These are phyloP conservation scores for Epichloe hybrida DNA, from an alignment of 2,329 filamentous ascomycete genomes.

Conservation along the genomic window DNA sequence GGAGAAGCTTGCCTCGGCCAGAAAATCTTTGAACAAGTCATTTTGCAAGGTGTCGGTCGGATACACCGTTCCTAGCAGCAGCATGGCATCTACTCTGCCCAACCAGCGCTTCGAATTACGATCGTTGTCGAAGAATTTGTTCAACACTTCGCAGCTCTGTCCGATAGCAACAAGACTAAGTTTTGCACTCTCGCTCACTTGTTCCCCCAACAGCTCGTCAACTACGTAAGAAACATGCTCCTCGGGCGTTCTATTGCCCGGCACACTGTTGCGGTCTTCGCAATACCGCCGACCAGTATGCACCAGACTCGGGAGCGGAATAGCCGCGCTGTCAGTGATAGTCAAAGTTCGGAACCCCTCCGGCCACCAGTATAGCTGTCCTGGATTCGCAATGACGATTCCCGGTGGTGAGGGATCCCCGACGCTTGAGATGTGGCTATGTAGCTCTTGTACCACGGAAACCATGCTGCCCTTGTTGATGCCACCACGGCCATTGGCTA, in stretches of 20 bases:
- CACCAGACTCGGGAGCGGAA: conserved; percentile 50
- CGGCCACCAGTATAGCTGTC: conserved; percentile 66
- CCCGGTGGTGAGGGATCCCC: conserved; percentile 31
- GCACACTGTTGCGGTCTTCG: conserved; percentile 44
- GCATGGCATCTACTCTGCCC: conserved; percentile 31
- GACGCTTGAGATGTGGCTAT: conserved; percentile 20
- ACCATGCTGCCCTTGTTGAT: conserved; percentile 59
- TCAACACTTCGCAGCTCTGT: conserved; percentile 45
- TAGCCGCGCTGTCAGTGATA: conserved; percentile 36
- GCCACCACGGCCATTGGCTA: conserved; percentile 48
- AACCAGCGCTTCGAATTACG: conserved; percentile 36
- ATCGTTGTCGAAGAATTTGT: conserved; percentile 43
- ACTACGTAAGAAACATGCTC: conserved; percentile 59
- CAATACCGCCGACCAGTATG: conserved; percentile 41
- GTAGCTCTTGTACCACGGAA: conserved; percentile 41
- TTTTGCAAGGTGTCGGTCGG: conserved; percentile 26
- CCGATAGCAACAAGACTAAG: conserved; percentile 62
- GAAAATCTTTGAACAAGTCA: conserved; percentile 32
- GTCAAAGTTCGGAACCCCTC: conserved; percentile 47
- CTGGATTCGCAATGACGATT: conserved; percentile 65
- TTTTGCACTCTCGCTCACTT: conserved; percentile 34
- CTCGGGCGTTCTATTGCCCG: conserved; percentile 39
- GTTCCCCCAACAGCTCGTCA: conserved; percentile 39
- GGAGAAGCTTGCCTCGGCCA: conserved; percentile 30
- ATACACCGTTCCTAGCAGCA: conserved; percentile 35